A percentile compares a stretch with the other conserved stretches of the same genome.
Evolutionary conservation across 768 basidiomycete species (phyloP).

Genomic region (Galerina marginata): DNA sequence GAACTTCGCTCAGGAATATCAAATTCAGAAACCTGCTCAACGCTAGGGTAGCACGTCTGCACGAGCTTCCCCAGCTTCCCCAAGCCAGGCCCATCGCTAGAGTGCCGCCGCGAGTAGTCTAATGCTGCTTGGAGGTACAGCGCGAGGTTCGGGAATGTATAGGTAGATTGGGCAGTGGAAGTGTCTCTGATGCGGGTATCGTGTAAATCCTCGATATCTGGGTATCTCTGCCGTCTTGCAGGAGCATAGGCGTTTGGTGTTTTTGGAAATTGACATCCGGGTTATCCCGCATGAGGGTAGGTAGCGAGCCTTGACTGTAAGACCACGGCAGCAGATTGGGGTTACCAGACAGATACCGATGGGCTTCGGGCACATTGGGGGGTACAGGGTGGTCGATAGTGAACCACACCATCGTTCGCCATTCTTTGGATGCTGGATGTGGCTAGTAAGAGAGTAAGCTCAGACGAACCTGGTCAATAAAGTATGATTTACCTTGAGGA

Average conservation of each 20-base stretch:
- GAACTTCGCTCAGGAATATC: slow-evolving; percentile 42
- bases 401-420: slow-evolving; percentile 81
- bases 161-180: slow-evolving; percentile 74
- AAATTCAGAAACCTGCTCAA: slow-evolving; percentile 36
- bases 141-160: slow-evolving; percentile 78
- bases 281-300: slow-evolving; percentile 17
- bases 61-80: slow-evolving; percentile 75
- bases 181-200: slow-evolving; percentile 61
- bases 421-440: slow-evolving; percentile 61
- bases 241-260: slow-evolving; percentile 55
- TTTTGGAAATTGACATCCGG: too few relatives aligned
- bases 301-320: slow-evolving; percentile 50
- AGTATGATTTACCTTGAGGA: slow-evolving; percentile 60
- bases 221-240: slow-evolving; percentile 69
- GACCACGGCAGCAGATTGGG: slow-evolving; percentile 75
- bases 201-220: slow-evolving; percentile 71
- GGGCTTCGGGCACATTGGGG: slow-evolving; percentile 42
- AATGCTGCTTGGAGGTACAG: slow-evolving; percentile 76
- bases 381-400: slow-evolving; percentile 75
- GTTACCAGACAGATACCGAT: slow-evolving; percentile 61
- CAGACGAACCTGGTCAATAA: too few relatives aligned
- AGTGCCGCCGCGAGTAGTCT: slow-evolving; percentile 67
- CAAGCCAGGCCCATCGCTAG: slow-evolving; percentile 61
- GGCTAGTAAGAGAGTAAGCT: slow-evolving; percentile 44
- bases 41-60: slow-evolving; percentile 65